phyloP scores from a whole-genome alignment of 129 eudicot genomes.

The Dittrichia graveolens region DNA sequence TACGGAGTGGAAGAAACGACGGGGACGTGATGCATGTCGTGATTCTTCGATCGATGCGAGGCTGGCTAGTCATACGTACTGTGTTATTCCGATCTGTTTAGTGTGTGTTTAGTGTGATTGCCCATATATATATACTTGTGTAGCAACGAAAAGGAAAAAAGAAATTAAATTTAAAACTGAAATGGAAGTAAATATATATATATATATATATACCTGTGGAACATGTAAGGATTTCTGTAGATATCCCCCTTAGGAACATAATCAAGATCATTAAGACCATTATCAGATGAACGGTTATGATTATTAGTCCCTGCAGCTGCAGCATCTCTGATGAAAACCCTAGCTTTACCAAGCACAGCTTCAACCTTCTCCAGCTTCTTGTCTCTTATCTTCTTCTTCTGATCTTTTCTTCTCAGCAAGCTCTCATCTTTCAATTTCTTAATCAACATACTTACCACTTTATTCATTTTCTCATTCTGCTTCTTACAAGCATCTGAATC shows the following conservation, averaged over 20 bases:
- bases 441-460: constrained; percentile 44
- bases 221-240: constrained; percentile 61
- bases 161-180: background rate
- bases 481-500: constrained; percentile 35
- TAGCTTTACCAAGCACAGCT: constrained; percentile 61
- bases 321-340: constrained; percentile 61
- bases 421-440: constrained; percentile 48
- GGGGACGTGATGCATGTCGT: too few species aligned
- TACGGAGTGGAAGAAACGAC: too few species aligned
- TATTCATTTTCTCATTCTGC: constrained; percentile 72
- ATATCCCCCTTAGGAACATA: constrained; percentile 72
- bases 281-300: constrained; percentile 30
- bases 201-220: constrained; percentile 90
- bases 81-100: too few species aligned
- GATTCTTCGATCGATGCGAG: too few species aligned
- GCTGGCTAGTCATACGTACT: too few species aligned
- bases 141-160: too few species aligned
- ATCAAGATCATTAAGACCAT: constrained; percentile 43
- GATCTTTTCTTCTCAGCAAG: constrained; percentile 34
- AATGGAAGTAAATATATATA: background rate
- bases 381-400: constrained; percentile 48
- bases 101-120: too few species aligned
- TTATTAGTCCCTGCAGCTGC: background rate
- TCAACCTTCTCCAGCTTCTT: constrained; percentile 53
- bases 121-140: too few species aligned